Evolutionary conservation across 352 stramenopile species (phyloP), one percentile per base, ranked within the genome.

Genomic region (Phytophthora boehmeriae): DNA sequence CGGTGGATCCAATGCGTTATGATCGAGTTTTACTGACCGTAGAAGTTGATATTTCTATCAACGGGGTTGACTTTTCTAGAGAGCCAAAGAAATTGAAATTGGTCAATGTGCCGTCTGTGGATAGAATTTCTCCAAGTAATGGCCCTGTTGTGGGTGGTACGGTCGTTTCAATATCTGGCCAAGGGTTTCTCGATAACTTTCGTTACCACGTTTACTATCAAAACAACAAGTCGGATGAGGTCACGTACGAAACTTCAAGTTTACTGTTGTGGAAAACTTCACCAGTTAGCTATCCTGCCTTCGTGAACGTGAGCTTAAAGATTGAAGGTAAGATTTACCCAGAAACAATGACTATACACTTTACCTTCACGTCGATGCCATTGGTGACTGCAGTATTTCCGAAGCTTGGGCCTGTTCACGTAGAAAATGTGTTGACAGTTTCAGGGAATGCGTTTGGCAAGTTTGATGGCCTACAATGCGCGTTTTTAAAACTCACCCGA

Each of bases 1-100:
- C 39, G 2, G 38, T 78, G 14, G 48, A 66, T 2, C 54, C 55
- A 14, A 59, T 54, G 42, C 54, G 44, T 9, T 67, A 59, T 38
- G 53, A 55, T 25, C 23, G 19, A 22, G 20, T 11, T 0, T 17
- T 56, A 11, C 16, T 27, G n/a, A 35, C 8, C 16, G 16, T 77
- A 1, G 22, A 43, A 23, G 28, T 80, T 1, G 54, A 68, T 42
- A 41, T 76, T 30, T 76, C 72, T 25, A 27, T 76, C 14, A 78
- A 80, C 48, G 72, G 68, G 1, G 41, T 64, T 4, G 72, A 77
- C 4, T 75, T 71, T 54, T 68, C 67, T 27, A 39, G 34, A 0
- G 20, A 49, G 0, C 38, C 61, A 11, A 23, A 1, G 28, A 10
- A 14, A 0, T 53, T 76, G 17, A 27, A 8, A n/a, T 22, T 77